Base-by-base conservation (phyloP, 371 early-diverging fungal species). In the Lichtheimia corymbifera region DNA sequence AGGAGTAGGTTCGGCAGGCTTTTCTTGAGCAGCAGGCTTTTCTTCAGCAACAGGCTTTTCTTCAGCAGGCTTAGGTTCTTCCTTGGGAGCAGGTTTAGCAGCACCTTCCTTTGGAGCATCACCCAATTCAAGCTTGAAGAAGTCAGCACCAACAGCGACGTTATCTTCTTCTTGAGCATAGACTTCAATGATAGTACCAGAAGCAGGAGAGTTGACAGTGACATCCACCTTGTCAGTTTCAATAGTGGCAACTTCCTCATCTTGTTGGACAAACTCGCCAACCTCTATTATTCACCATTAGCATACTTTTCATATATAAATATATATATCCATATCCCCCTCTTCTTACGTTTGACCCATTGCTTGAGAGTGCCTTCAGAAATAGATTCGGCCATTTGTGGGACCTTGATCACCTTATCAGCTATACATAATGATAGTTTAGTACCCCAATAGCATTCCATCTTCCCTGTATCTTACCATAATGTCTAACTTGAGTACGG, bases 181-280 rank as follows among this genome's bases (percentile, higher is more conserved):
- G 13, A 89, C 67, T 77, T 93, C 95, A 24, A 91, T 67, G 58
- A 98, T 87, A 28, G 84, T 89, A 15, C 98, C 98, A 41, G 91
- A 83, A 45, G 90, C 93, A 59, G 97, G 96, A 27, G 96, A 88
- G 84, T 97, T 98, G 72, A 98, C 93, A 27, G 95, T 88, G 47
- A 97, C 90, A 71, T 96, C 97, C 53, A 97, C 88, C 85, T 98
- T 98, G 85, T 98, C 98, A 55, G 98, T 98, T 75, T 98, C 97
- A 56, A 98, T 97, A 28, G 96, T 93, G 43, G 96, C 97, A 27
- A 97, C 87, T 71, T 91, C 93, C 68, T 98, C 97, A 68, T 98
- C 98, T 65, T 93, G 87, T 61, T 85, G 82, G 58, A 98, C 93
- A 73, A 84, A 95, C 61, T 97, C 97, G 69, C 98, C 98, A 52